A percentile compares a stretch with the other conserved stretches of the same genome.
Evolutionary conservation across 2,329 filamentous ascomycete genomes (phyloP).

Genomic region (Penicillium nordicum): DNA sequence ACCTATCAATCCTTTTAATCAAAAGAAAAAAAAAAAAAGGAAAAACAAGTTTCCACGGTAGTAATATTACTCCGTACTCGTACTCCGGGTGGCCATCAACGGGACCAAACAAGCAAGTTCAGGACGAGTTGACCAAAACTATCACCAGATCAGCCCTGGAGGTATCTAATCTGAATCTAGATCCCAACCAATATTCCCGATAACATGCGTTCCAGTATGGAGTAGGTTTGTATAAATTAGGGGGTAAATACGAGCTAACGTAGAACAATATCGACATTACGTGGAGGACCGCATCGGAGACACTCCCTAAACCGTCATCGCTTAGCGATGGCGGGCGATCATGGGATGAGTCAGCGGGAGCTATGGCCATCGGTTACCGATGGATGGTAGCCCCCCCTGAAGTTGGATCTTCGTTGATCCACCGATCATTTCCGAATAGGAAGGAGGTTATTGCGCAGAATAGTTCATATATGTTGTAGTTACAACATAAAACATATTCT

Average conservation of each 20-base stretch:
- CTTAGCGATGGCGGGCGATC: constrained; percentile 10
- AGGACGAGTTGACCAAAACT: not conserved
- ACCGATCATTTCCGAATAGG: constrained; percentile 19
- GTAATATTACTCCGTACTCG: not conserved
- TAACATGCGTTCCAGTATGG: not conserved
- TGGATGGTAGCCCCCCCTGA: not conserved
- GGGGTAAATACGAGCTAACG: constrained; percentile 3
- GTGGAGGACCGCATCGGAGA: constrained; percentile 14
- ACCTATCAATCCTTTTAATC: not conserved
- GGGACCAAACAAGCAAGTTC: not conserved
- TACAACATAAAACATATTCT: no score
- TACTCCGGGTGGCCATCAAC: not conserved
- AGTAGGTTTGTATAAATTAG: not conserved
- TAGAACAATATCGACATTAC: constrained; percentile 1
- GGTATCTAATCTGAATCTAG: constrained; percentile 6
- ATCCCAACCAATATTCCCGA: constrained; percentile 1
- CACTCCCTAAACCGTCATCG: constrained; percentile 17
- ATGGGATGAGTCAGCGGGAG: constrained; percentile 14
- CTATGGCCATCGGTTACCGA: constrained; percentile 30
- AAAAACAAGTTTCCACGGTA: no score
- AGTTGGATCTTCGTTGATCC: constrained; percentile 12
- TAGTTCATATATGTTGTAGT: no score
- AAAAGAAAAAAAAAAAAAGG: not conserved
- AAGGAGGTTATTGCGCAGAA: constrained; percentile 20
- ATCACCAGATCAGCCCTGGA: not conserved